Base-by-base conservation (phyloP, 2,329 filamentous ascomycete species). In the Berkeleyomyces rouxiae region DNA sequence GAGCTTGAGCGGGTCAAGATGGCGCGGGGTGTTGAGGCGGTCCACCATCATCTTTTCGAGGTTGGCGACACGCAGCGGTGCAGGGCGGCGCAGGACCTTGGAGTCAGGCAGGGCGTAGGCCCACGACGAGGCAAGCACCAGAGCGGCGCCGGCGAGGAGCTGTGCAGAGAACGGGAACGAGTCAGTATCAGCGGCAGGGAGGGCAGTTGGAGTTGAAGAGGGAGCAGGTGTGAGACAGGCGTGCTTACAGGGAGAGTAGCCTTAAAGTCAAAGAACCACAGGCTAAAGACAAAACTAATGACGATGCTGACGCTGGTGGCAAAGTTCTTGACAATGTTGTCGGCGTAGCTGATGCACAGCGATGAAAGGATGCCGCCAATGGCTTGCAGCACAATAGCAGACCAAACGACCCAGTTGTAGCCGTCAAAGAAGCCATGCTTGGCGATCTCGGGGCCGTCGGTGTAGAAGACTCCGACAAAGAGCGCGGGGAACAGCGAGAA, bases 361-460 rank as follows among this genome's bases (percentile, higher is more conserved):
- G 73, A 75, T n/a, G 72, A 85, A n/a, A 95, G 76, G 37, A 97
- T 81, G 33, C 92, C 93, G 40, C 91, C 91, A 43, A 85, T 74
- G 0, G 91, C 88, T 72, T 99, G 93, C 64, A 93, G 80, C 4
- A 84, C 71, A 67, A 97, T 88, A 3, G 90, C 87, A 4, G 83
- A 78, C 90, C 91, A 96, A 2, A 97, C 92, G 23, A 92, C 79
- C 79, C 83, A 87, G 71, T 95, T 96, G 74, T 97, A 99, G 2
- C 93, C 93, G 63, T 88, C 86, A 68, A 99, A 97, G 74, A 97
- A 95, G 10, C 93, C 93, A 66, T 88, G 84, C 72, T 86, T 83
- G 36, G 85, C 80, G 66, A 99, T 90, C 47, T 87, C 85, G 65
- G 85, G 82, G 36, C 92, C 93, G 67, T 99, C 93, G 66, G 90